phyloP scores from a whole-genome alignment of 768 basidiomycete genomes.

The Macrolepiota fuliginosa region DNA sequence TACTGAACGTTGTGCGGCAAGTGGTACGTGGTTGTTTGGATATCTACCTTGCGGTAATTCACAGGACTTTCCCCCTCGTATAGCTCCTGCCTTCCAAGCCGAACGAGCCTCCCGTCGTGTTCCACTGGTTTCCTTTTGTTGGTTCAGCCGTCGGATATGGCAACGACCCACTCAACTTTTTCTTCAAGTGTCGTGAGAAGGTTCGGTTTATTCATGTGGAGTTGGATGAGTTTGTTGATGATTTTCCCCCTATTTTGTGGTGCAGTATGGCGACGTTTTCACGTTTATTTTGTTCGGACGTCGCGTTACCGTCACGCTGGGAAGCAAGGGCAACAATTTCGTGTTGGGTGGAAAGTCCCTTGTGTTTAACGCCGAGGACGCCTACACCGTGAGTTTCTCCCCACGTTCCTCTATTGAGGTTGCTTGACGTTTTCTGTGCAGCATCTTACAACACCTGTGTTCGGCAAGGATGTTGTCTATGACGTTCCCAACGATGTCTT shows the following conservation, averaged over 20 bases:
- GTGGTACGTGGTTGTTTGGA: conserved; percentile 46
- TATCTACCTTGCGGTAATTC: neutral
- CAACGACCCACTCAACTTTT: conserved; percentile 88
- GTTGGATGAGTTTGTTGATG: neutral
- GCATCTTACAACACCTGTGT: conserved; percentile 92
- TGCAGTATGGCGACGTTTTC: conserved; percentile 94
- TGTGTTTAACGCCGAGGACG: conserved; percentile 93
- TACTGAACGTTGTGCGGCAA: conserved; percentile 78
- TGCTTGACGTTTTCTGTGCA: conserved; percentile 25
- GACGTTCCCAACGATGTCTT: conserved; percentile 94
- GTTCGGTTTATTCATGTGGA: conserved; percentile 29
- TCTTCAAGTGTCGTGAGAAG: conserved; percentile 76
- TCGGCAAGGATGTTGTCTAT: conserved; percentile 97
- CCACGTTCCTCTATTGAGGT: neutral
- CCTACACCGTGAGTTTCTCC: conserved; percentile 69
- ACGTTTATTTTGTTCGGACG: conserved; percentile 91
- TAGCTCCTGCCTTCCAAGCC: conserved; percentile 69
- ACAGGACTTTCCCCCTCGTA: neutral
- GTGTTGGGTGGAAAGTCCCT: conserved; percentile 91
- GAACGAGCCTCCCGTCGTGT: conserved; percentile 84
- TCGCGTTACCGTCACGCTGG: conserved; percentile 86
- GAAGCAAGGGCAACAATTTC: conserved; percentile 91
- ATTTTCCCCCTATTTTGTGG: neutral
- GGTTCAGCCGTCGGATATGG: conserved; percentile 91
- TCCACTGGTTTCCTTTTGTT: conserved; percentile 88